Evolutionary conservation across 2,329 filamentous ascomycete species (phyloP).

Genomic region (Microcyclospora tardicrescens): DNA sequence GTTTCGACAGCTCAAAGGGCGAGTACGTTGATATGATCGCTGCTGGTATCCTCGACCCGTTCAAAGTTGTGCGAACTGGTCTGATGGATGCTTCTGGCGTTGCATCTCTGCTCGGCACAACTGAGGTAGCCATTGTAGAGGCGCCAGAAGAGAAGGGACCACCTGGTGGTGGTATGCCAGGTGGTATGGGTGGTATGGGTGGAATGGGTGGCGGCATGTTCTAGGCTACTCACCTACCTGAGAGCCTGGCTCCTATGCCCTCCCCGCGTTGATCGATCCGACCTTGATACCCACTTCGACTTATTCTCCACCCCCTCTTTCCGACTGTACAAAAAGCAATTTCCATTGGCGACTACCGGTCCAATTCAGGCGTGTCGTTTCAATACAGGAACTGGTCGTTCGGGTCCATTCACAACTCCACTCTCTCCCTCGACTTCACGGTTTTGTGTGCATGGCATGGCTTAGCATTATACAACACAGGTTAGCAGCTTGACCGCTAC

Average conservation of each 20-base stretch:
- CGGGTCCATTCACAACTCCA: too few species aligned
- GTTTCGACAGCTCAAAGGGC: slow-evolving; percentile 90
- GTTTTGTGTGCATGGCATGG: too few species aligned
- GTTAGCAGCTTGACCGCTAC: too few species aligned
- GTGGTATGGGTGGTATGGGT: slow-evolving; percentile 49
- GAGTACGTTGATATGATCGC: slow-evolving; percentile 98
- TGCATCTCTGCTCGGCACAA: slow-evolving; percentile 91
- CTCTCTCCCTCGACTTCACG: too few species aligned
- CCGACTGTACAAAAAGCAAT: too few species aligned
- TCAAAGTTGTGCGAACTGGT: slow-evolving; percentile 98
- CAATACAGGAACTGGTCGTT: too few species aligned
- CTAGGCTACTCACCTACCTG: slow-evolving; percentile 10
- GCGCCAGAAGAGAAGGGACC: slow-evolving; percentile 80
- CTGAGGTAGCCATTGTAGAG: slow-evolving; percentile 95
- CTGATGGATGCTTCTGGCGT: slow-evolving; percentile 92
- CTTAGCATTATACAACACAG: too few species aligned
- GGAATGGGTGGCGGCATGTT: slow-evolving; percentile 33
- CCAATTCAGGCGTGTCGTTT: too few species aligned
- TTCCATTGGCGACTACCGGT: too few species aligned
- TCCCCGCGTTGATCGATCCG: neutral
- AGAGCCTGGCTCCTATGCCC: neutral
- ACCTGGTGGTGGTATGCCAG: slow-evolving; percentile 30
- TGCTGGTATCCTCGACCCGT: slow-evolving; percentile 92
- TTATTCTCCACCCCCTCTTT: too few species aligned
- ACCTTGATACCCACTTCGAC: slow-evolving; percentile 5